Percentiles rank a stretch among this genome's conserved stretches.
phyloP scores from a whole-genome alignment of 176 grass and related monocot species.

The bread wheat (Triticum aestivum) region IWGSC_CS_RefSeq_v2.1 NC_057797.1:716573262-716573761 shows the following conservation, averaged over 20 bases:
- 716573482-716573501: conserved; percentile 47
- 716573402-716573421: conserved; percentile 49
- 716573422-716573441: conserved; percentile 49
- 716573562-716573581: conserved; percentile 47
- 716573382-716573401: conserved; percentile 12
- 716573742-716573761: conserved; percentile 49
- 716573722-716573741: conserved; percentile 50
- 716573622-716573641: background rate
- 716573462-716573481: conserved; percentile 47
- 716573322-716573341: background rate
- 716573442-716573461: conserved; percentile 67
- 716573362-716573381: background rate
- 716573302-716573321: background rate
- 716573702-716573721: conserved; percentile 37
- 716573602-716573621: conserved; percentile 41
- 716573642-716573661: conserved; percentile 40
- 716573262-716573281: background rate
- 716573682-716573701: conserved; percentile 42
- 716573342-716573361: background rate
- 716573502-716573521: conserved; percentile 30
- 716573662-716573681: conserved; percentile 46
- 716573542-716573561: conserved; percentile 35
- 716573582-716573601: conserved; percentile 39
- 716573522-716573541: conserved; percentile 49
- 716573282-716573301: background rate